Evolutionary conservation across 192 early-diverging fungal species (phyloP).

Genomic region (Coemansia umbellata): DNA sequence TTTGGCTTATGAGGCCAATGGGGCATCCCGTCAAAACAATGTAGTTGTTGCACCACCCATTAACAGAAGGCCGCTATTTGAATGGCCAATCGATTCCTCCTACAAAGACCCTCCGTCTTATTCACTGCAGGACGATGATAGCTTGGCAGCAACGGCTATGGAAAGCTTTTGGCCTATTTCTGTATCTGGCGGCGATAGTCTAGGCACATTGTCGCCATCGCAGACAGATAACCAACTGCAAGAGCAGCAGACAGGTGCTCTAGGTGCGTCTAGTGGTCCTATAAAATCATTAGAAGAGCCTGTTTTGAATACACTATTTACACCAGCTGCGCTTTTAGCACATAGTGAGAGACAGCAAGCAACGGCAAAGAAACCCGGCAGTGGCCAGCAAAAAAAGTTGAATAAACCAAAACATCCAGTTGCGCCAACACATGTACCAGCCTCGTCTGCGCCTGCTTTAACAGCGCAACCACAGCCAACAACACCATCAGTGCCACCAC

Average conservation of each 20-base stretch:
- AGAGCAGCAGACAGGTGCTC: not conserved
- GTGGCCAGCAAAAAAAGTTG: not conserved
- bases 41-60: not conserved
- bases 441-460: not conserved
- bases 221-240: not conserved
- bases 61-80: not conserved
- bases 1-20: not conserved
- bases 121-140: not conserved
- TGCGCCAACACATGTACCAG: not conserved
- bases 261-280: not conserved
- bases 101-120: not conserved
- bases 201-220: not conserved
- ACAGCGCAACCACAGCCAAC: not conserved
- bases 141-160: not conserved
- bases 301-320: too few species aligned
- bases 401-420: not conserved
- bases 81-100: not conserved
- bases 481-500: not conserved
- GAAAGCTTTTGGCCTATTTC: constrained; percentile 8
- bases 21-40: not conserved
- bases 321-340: too few species aligned
- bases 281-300: not conserved
- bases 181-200: not conserved
- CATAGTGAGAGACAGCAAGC: too few species aligned
- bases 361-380: too few species aligned